A percentile compares a stretch with the other conserved stretches of the same genome.
phyloP scores from a whole-genome alignment of 2,329 filamentous ascomycete species.

The Diaporthe humulicola region DNA sequence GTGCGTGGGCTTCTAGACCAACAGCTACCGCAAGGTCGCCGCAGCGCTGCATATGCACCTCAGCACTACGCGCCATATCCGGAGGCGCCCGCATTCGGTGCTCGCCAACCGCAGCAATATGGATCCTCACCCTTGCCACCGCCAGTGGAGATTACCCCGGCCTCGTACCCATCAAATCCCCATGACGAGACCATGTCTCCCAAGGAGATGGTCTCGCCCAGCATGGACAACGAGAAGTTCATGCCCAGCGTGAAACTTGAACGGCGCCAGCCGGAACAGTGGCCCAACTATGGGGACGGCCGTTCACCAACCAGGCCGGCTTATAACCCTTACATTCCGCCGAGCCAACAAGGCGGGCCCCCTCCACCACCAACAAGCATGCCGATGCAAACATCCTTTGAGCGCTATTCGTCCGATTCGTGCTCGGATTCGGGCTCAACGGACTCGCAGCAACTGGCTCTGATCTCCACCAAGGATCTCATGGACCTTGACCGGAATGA shows the following conservation, averaged over 20 bases:
- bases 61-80: conserved; percentile 46
- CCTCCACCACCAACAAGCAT: conserved; percentile 32
- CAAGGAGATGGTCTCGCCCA: conserved; percentile 53
- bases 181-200: conserved; percentile 44
- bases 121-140: conserved; percentile 38
- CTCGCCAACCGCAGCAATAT: conserved; percentile 38
- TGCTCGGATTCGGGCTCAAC: conserved; percentile 49
- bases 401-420: conserved; percentile 54
- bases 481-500: conserved; percentile 58
- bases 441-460: conserved; percentile 53
- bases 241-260: conserved; percentile 55
- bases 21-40: conserved; percentile 46
- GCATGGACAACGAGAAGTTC: conserved; percentile 57
- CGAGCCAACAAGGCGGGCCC: conserved; percentile 36
- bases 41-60: conserved; percentile 41
- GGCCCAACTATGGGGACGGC: conserved; percentile 22
- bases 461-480: conserved; percentile 69
- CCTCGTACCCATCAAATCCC: conserved; percentile 41
- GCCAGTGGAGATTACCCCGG: conserved; percentile 41
- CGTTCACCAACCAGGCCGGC: conserved; percentile 36
- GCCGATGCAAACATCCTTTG: conserved; percentile 50
- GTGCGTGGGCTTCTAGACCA: conserved; percentile 67
- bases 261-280: conserved; percentile 49
- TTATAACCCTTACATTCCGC: conserved; percentile 35
- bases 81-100: conserved; percentile 40